Base-by-base conservation (phyloP, 345 rosid genomes). In the Eucalyptus tenuipes region DNA sequence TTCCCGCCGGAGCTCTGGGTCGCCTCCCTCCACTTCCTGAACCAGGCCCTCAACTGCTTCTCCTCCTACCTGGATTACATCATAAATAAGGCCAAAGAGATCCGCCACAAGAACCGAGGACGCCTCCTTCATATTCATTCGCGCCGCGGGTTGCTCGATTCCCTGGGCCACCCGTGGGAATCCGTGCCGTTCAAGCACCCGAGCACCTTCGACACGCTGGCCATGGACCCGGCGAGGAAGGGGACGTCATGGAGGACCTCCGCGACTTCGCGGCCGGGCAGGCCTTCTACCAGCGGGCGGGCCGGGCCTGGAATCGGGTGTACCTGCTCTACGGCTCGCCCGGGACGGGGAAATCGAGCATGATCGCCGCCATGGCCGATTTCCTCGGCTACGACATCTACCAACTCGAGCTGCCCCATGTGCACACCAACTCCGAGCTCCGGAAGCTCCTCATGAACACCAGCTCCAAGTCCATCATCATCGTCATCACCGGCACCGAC, bases 51-150 rank as follows among this genome's bases (percentile, higher is more conserved):
- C 53, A 15, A 49, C 53, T 49, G 20, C 53, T 49, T 49, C 18
- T 95, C 93, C 99, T 91, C 95, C 1, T 97, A 97, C 81, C 92
- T 96, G 6, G 97, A 95, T 85, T 92, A 93, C 94, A 95, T 97
- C 88, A 93, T 94, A 97, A 97, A 95, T 57, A 93, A 88, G 87
- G 97, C 99, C 15, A 92, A 84, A 42, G 99, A 97, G 37, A 96
- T 97, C 82, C 91, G 95, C 7, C 88, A 97, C 89, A 93, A 88
- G 89, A 96, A 95, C 87, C 96, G 95, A 86, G 97, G 93, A 40
- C 75, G 99, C 87, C 89, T 95, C 27, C 89, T 97, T 87, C 95
- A 96, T 96, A 24, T 24, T 24, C 27, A 55, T 55, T 55, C 61
- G 12, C 29, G 61, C 27, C 0, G 15, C 57, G 57, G 25, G 10